Evolutionary conservation across 179 eudicot genomes (phyloP).

Genomic region (Dionaea muscipula): DNA sequence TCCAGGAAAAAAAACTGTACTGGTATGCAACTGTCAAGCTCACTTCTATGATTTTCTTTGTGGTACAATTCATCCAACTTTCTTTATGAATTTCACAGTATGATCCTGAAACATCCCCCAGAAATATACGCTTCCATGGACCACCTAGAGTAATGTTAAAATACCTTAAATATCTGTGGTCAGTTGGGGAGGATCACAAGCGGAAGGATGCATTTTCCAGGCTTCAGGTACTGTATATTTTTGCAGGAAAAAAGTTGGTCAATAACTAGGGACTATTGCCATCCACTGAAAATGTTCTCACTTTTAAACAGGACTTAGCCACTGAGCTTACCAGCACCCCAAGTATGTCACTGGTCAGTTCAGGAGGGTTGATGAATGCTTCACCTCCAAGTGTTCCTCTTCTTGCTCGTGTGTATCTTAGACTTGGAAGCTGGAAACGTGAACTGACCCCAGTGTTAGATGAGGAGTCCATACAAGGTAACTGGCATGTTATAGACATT

Average conservation of each 20-base stretch:
- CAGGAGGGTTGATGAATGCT: slow-evolving; percentile 24
- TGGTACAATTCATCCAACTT: background rate
- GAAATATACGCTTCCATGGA: slow-evolving; percentile 54
- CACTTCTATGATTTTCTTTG: background rate
- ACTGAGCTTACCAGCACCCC: slow-evolving; percentile 48
- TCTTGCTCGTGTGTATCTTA: slow-evolving; percentile 69
- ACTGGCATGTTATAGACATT: background rate
- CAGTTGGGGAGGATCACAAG: slow-evolving; percentile 89
- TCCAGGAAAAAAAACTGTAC: background rate
- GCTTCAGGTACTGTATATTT: slow-evolving; percentile 44
- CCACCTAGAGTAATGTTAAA: slow-evolving; percentile 90
- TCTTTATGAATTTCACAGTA: slow-evolving; percentile 35
- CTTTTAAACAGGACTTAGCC: slow-evolving; percentile 45
- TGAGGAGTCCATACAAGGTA: slow-evolving; percentile 74
- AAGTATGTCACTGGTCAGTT: slow-evolving; percentile 28
- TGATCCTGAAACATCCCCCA: slow-evolving; percentile 78
- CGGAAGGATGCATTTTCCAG: slow-evolving; percentile 79
- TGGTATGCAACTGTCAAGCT: background rate
- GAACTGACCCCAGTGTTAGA: slow-evolving; percentile 75
- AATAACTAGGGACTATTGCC: no score
- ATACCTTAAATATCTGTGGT: slow-evolving; percentile 84
- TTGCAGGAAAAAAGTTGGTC: background rate
- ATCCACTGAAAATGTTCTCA: no score
- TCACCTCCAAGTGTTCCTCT: slow-evolving; percentile 41
- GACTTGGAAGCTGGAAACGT: slow-evolving; percentile 85